Conservation (phyloP, 148 eudicot genomes). For the Vaccinium darrowii region DNA sequence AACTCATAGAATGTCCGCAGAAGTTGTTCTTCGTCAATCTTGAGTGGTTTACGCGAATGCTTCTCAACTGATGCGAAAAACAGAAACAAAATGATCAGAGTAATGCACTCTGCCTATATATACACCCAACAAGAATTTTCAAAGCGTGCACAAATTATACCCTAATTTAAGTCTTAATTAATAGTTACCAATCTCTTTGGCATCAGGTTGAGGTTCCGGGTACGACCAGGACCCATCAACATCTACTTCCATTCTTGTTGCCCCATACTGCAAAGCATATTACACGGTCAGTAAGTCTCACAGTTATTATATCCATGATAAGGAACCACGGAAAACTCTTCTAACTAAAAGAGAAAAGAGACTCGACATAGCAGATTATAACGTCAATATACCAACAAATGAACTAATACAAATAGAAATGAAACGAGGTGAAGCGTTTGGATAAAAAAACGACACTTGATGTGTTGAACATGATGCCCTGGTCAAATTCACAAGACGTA, state of each 20-base stretch:
- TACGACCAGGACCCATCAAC: slow-evolving; percentile 76
- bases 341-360: background rate
- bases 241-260: slow-evolving; percentile 73
- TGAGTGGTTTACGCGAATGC: slow-evolving; percentile 83
- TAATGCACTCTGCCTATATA: background rate
- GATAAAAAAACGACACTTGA: no score
- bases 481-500: no score
- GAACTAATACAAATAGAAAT: no score
- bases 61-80: slow-evolving; percentile 49
- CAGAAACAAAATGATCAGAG: slow-evolving; percentile 11
- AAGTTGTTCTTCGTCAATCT: slow-evolving; percentile 74
- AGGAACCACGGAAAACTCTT: background rate
- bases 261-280: slow-evolving; percentile 63
- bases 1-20: slow-evolving; percentile 77
- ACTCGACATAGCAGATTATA: background rate
- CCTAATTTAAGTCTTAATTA: background rate
- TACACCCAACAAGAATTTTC: background rate
- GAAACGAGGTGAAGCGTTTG: no score
- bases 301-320: background rate
- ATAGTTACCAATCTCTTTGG: slow-evolving; percentile 47
- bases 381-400: no score
- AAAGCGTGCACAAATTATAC: background rate
- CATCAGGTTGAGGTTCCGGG: slow-evolving; percentile 53
- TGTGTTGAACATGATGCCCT: no score
- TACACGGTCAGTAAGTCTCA: slow-evolving; percentile 27